Evolutionary conservation across 116 monocot species (phyloP), one percentile per base, ranked within the genome.

Genomic region (Papilionanthe hybrid): DNA sequence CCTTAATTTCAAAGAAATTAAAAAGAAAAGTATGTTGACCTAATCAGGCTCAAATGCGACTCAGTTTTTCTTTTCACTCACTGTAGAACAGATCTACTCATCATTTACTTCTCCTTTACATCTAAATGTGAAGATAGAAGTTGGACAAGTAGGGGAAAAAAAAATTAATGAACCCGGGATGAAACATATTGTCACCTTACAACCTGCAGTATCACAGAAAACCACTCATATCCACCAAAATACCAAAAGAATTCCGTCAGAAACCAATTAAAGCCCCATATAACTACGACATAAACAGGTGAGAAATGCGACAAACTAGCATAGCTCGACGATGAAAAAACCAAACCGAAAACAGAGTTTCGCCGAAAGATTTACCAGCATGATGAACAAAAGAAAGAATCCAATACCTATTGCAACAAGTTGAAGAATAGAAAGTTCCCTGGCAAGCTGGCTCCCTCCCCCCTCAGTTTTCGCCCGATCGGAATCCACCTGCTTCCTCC

Each of bases 401-500:
- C 73, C 73, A 48, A 48, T 93, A 99, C 98, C 98, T 47, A 99
- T 94, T 17, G 90, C 93, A 43, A 99, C 83, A 72, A 99, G 87
- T 77, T 94, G 90, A 48, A 77, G 72, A 32, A 99, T 76, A 28
- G 94, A 91, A 11, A 99, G 75, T 41, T 76, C 86, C 85, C 91
- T 93, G 77, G 94, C 91, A 57, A 99, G 98, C 83, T 86, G 91
- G 20, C 81, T 84, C 45, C 87, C 89, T 22, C 89, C 85, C 13
- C 66, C 85, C 4, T 55, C 83, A 0, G 76, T 78, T 55, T 78
- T 50, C 18, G 50, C 58, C 56, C 94, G 83, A 71, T 91, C 86
- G 6, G 98, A 99, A 78, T 99, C 98, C 43, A 99, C 98, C 84
- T 93, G 94, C 82, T 99, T 99, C 86, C 98, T 91, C 79, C 98